Base-by-base conservation (phyloP, 2,329 filamentous ascomycete species). In the Aspergillus quadricinctus region DNA sequence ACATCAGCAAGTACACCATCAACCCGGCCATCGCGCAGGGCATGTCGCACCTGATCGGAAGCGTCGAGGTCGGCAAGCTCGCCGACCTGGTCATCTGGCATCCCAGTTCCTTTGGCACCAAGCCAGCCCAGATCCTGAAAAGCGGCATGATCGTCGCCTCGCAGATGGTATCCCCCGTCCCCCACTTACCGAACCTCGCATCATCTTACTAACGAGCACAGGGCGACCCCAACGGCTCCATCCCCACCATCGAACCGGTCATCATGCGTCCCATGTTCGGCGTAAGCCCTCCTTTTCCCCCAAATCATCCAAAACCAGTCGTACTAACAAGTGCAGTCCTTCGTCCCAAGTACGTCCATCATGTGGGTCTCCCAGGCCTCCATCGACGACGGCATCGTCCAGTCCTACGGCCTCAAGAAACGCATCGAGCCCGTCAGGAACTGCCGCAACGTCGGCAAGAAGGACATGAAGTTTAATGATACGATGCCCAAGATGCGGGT, bases 1-100 rank as follows among this genome's bases (percentile, higher is more conserved):
- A 97, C 71, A 81, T 97, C 48, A 91, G 88, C 77, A 97, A 97
- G 78, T 97, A 97, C 74, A 97, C 93, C 23, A 87, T 97, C 76
- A 97, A 97, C 75, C 91, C 93, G 1, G 91, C 93, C 10, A 81
- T 97, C 59, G 86, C 92, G 0, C 93, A 97, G 74, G 93, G 93
- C 2, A 95, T 97, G 86, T 77, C 81, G 0, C 93, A 97, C 71
- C 67, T 96, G 2, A 84, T 97, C 60, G 93, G 93, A 7, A 93
- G 89, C 64, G 76, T 97, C 53, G 92, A 97, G 77, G 84, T 91
- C 0, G 92, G 92, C 51, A 97, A 96, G 77, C 75, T 96, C 49
- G 93, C 93, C 0, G 93, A 97, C 72, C 72, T 97, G 49, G 90
- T 95, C 1, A 69, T 97, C 6, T 97, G 93, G 93, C 86, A 88